Evolutionary conservation across 805 yeast species (phyloP).

Genomic region (Wickerhamiella brachini): DNA sequence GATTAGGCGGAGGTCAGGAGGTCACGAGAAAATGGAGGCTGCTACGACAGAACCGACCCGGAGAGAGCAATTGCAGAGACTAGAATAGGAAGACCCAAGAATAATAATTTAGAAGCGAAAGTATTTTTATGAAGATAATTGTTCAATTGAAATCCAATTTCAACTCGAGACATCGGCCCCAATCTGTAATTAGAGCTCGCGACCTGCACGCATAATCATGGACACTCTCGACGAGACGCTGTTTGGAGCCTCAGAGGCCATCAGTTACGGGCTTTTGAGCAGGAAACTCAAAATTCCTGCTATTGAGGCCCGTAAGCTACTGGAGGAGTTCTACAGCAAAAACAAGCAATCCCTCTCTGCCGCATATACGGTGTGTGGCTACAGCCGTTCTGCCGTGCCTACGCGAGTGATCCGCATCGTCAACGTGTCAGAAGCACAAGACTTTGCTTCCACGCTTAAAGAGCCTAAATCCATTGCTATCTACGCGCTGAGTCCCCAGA

Average conservation of each 20-base stretch:
- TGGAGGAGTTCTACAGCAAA: conserved; percentile 3
- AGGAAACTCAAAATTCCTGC: neutral
- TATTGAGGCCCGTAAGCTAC: conserved; percentile 1
- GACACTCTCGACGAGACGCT: neutral
- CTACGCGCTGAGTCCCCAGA: conserved; percentile 6
- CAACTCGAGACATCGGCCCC: too few relatives aligned
- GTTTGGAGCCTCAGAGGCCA: neutral
- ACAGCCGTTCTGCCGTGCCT: neutral
- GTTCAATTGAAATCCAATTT: too few relatives aligned
- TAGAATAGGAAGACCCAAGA: too few relatives aligned
- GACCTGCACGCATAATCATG: neutral
- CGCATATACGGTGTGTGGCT: conserved; percentile 2
- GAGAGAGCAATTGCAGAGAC: too few relatives aligned
- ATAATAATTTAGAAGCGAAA: too few relatives aligned
- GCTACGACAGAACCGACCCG: too few relatives aligned
- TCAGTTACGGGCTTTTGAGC: conserved; percentile 6
- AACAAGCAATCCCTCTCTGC: conserved; percentile 5
- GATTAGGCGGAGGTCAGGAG: neutral
- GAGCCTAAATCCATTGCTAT: neutral
- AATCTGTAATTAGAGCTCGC: too few relatives aligned
- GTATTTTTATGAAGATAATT: too few relatives aligned
- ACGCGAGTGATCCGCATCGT: neutral
- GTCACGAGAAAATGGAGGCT: too few relatives aligned
- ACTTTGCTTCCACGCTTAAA: too few relatives aligned
- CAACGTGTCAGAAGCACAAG: neutral